phyloP scores from a whole-genome alignment of 2,329 filamentous ascomycete genomes.

The Diplodia corticola region DNA sequence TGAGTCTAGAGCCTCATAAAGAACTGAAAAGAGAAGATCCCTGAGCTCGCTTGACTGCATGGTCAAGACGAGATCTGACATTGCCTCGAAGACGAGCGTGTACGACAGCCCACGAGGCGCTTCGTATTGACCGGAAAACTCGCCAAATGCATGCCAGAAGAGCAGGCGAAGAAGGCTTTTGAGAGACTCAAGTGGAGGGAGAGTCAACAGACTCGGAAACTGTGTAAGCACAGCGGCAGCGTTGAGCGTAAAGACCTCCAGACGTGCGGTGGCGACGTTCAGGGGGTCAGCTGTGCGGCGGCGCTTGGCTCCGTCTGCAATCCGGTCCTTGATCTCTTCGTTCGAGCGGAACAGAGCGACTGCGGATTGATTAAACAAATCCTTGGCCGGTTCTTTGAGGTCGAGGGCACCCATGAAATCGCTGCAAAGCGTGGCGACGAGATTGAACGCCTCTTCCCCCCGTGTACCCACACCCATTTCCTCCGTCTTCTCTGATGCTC shows the following conservation, averaged over 20 bases:
- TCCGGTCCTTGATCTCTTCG: constrained; percentile 16
- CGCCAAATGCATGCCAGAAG: constrained; percentile 22
- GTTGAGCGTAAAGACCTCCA: constrained; percentile 18
- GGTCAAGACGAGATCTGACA: constrained; percentile 18
- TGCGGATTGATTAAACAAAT: constrained; percentile 20
- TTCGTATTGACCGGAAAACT: constrained; percentile 13
- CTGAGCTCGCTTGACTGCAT: constrained; percentile 18
- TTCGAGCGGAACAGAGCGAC: constrained; percentile 18
- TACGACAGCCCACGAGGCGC: constrained; percentile 8
- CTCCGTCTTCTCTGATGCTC: constrained; percentile 9
- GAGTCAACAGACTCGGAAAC: constrained; percentile 12
- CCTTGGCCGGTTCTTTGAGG: constrained; percentile 22
- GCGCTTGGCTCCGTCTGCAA: constrained; percentile 15
- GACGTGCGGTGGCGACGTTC: neutral
- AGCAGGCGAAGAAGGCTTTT: constrained; percentile 13
- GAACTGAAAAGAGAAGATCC: constrained; percentile 13
- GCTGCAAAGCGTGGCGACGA: constrained; percentile 21
- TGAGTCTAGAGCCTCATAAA: constrained; percentile 15
- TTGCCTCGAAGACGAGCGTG: constrained; percentile 19
- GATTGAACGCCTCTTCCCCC: constrained; percentile 22
- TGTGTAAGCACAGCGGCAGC: constrained; percentile 17
- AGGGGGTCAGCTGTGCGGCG: constrained; percentile 6
- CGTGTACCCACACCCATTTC: neutral
- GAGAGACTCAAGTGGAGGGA: constrained; percentile 15
- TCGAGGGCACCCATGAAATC: constrained; percentile 20